A percentile compares a stretch with the other conserved stretches of the same genome.
Evolutionary conservation across 192 early-diverging fungal genomes (phyloP).

Genomic region (Podochytrium sp.): DNA sequence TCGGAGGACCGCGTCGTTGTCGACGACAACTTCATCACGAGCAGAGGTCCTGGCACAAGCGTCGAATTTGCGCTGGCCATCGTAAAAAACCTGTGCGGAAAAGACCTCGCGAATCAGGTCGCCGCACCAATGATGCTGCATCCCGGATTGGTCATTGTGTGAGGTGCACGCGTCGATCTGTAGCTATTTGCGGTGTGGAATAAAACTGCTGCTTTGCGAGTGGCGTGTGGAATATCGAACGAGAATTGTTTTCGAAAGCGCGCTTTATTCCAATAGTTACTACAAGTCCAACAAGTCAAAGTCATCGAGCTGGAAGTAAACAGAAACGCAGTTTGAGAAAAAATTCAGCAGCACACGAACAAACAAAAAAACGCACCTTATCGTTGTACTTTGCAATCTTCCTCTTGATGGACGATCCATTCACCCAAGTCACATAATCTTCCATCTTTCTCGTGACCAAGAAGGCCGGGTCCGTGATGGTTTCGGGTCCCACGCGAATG

Average conservation of each 20-base stretch:
- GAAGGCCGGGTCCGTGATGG: slow-evolving; percentile 88
- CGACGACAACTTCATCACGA: slow-evolving; percentile 59
- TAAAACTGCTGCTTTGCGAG: no score
- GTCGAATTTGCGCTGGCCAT: slow-evolving; percentile 81
- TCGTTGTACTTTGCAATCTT: slow-evolving; percentile 86
- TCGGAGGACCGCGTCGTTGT: slow-evolving; percentile 77
- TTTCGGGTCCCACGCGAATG: slow-evolving; percentile 89
- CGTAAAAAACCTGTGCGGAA: slow-evolving; percentile 56
- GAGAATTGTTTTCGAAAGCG: no score
- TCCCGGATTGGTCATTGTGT: neutral
- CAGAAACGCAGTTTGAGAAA: neutral
- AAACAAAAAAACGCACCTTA: slow-evolving; percentile 29
- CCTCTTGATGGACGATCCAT: slow-evolving; percentile 95
- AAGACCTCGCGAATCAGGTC: slow-evolving; percentile 38
- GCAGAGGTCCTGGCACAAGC: slow-evolving; percentile 82
- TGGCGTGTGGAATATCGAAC: no score
- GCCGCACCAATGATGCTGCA: neutral
- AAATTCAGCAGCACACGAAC: neutral
- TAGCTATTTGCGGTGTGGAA: no score
- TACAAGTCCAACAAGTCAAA: slow-evolving; percentile 78
- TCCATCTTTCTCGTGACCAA: slow-evolving; percentile 88
- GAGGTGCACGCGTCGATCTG: no score
- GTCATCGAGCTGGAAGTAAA: slow-evolving; percentile 72
- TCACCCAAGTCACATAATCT: slow-evolving; percentile 97
- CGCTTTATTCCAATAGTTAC: no score